Evolutionary conservation across 306 rosid species (phyloP), one percentile per base, ranked within the genome.

Genomic region (Trichosanthes cucumerina): DNA sequence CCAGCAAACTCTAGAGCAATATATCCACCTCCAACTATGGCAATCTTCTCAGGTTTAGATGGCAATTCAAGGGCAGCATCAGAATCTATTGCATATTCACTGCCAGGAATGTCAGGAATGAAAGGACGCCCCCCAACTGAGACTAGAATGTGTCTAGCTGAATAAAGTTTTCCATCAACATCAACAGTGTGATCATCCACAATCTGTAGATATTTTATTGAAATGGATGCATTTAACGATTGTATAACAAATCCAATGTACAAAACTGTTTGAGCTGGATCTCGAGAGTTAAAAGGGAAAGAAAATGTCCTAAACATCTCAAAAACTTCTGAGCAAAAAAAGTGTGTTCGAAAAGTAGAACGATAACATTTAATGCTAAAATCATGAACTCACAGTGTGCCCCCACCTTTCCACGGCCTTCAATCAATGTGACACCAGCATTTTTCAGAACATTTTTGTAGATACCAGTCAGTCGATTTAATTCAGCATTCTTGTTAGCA

Each of bases 1-100:
- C 98, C 98, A 71, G 99, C 99, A 88, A 96, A 96, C 86, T 96
- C 99, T 83, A 96, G 36, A 26, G 98, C 98, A 81, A 96, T 96
- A 88, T 92, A 96, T 5, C 99, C 99, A 81, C 99, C 99, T 77
- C 99, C 99, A 83, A 96, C 90, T 71, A 96, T 96, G 53, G 98
- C 99, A 86, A 96, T 88, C 80, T 92, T 96, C 87, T 77, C 81
- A 57, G 99, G 99, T 82, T 88, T 90, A 34, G 96, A 85, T 56
- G 97, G 93, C 86, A 96, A 89, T 77, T 96, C 99, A 73, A 96
- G 99, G 52, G 99, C 98, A 76, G 92, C 91, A 89, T 96, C 99
- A 34, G 99, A 96, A 84, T 96, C 93, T 86, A 96, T 96, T 36
- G 81, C 98, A 83, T 88, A 80, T 73, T 92, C 96, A 80, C 83